Conservation (phyloP, 306 rosid genomes). For the Vigna unguiculata region DNA sequence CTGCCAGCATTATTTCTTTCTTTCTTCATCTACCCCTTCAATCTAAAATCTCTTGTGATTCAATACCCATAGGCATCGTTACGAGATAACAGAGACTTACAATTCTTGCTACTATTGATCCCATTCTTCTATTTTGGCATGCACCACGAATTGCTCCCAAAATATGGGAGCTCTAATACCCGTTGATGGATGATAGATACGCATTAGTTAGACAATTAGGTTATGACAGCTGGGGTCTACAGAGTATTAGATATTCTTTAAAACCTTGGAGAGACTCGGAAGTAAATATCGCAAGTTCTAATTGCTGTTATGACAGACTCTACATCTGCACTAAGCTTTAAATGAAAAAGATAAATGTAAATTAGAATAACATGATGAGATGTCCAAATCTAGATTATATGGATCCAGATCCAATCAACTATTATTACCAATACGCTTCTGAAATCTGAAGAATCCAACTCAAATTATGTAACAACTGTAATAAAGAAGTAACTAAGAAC, state of each 20-base stretch:
- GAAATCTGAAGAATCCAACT: not conserved
- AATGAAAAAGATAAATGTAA: constrained; percentile 10
- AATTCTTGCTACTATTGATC: not conserved
- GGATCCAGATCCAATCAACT: constrained; percentile 18
- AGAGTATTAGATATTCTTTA: constrained; percentile 9
- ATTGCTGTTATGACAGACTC: constrained; percentile 5
- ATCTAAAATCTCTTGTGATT: not conserved
- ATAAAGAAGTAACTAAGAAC: constrained; percentile 25
- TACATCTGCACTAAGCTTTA: constrained; percentile 1
- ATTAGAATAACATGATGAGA: constrained; percentile 6
- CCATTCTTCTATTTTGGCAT: not conserved
- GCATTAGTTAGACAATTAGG: not conserved
- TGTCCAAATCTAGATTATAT: constrained; percentile 1
- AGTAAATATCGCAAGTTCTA: not conserved
- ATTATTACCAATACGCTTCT: not conserved
- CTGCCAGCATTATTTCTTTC: not conserved
- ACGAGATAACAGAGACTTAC: not conserved
- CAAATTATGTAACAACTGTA: not conserved
- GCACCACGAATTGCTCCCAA: not conserved
- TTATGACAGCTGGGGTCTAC: not conserved
- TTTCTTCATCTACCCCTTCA: not conserved
- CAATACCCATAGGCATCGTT: not conserved
- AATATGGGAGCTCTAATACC: not conserved
- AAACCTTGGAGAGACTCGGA: constrained; percentile 8
- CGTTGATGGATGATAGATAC: not conserved